A percentile compares a stretch with the other conserved stretches of the same genome.
Conservation (phyloP, 2,329 filamentous ascomycete species). For the Ascochyta pisi region DNA sequence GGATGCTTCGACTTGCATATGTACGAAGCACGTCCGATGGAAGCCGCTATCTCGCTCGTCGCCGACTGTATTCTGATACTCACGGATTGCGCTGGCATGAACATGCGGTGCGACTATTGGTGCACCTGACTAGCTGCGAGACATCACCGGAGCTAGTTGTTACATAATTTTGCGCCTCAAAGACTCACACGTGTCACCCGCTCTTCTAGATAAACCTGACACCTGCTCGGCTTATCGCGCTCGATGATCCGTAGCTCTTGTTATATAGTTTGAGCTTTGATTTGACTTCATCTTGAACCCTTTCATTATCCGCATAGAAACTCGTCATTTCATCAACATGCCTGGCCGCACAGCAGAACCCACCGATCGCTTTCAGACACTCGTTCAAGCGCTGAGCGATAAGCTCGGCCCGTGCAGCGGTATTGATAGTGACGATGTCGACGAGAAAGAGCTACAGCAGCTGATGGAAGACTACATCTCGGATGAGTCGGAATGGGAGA, state of each 20-base stretch:
- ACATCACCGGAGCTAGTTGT: slow-evolving; percentile 30
- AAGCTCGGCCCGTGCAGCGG: slow-evolving; percentile 82
- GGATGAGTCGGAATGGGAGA: slow-evolving; percentile 72
- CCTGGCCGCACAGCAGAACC: slow-evolving; percentile 28
- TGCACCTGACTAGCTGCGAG: slow-evolving; percentile 30
- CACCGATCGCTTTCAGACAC: slow-evolving; percentile 64
- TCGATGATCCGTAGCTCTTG: slow-evolving; percentile 10
- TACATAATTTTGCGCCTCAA: slow-evolving; percentile 36
- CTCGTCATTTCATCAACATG: slow-evolving; percentile 23
- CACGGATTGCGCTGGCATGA: slow-evolving; percentile 8
- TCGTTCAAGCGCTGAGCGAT: slow-evolving; percentile 75
- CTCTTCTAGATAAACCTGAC: slow-evolving; percentile 18
- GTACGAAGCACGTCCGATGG: slow-evolving; percentile 24
- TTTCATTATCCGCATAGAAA: neutral
- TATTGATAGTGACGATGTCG: slow-evolving; percentile 80
- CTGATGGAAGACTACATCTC: slow-evolving; percentile 80
- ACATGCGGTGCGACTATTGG: slow-evolving; percentile 15
- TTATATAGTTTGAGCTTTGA: neutral
- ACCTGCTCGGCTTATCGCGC: slow-evolving; percentile 17
- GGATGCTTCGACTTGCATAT: slow-evolving; percentile 12
- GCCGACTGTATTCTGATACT: slow-evolving; percentile 12
- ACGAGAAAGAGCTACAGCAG: slow-evolving; percentile 72
- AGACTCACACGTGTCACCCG: slow-evolving; percentile 18
- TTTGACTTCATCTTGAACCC: neutral
- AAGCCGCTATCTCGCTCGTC: slow-evolving; percentile 26